Evolutionary conservation across 257 asterid genomes (phyloP).

Genomic region (Penstemon barbatus): DNA sequence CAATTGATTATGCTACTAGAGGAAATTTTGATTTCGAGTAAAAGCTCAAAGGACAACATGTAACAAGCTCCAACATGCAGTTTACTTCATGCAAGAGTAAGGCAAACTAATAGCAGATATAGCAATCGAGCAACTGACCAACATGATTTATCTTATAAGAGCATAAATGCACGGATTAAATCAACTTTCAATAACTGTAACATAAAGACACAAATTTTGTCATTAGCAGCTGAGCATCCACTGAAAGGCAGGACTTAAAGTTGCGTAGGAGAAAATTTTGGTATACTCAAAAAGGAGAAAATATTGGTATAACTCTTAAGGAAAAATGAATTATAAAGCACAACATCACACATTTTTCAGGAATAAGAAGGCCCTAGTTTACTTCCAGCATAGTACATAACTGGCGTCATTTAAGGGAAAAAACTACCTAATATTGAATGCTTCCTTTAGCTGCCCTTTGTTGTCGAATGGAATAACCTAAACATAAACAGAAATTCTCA

Average conservation of each 20-base stretch:
- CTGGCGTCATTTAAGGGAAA: not conserved
- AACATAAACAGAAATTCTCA: constrained; percentile 19
- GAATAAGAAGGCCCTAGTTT: not conserved
- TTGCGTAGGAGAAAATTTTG: not conserved
- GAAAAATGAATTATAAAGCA: not conserved
- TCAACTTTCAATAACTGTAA: not conserved
- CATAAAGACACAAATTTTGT: constrained; percentile 3
- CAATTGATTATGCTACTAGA: constrained; percentile 12
- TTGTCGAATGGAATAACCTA: constrained; percentile 95
- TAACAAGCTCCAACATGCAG: constrained; percentile 5
- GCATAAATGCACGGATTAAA: not conserved
- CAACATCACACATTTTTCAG: not conserved
- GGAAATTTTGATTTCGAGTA: not conserved
- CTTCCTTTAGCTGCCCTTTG: constrained; percentile 92
- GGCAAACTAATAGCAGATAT: constrained; percentile 1
- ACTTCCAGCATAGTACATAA: constrained; percentile 6
- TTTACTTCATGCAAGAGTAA: not conserved
- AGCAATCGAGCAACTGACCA: not conserved
- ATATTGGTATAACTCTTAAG: not conserved
- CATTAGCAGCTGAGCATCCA: not conserved
- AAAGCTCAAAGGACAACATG: not conserved
- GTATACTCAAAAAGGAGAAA: not conserved
- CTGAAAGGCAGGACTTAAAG: constrained; percentile 1
- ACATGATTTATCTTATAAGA: not conserved
- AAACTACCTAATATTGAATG: constrained; percentile 78